phyloP scores from a whole-genome alignment of 345 rosid species.

The Cardamine resedifolia region DNA sequence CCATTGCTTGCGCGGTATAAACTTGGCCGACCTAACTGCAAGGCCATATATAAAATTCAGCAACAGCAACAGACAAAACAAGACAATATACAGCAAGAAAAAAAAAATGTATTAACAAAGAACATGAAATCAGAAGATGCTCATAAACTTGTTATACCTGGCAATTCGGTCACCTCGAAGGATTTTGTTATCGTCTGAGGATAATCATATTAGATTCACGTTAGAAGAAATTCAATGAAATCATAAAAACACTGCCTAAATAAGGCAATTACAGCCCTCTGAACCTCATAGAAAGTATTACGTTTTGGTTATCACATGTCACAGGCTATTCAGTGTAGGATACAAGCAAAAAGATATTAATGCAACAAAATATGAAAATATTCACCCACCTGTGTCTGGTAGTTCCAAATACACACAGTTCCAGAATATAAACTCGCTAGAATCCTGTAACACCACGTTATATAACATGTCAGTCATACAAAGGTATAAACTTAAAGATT shows the following conservation, averaged over 20 bases:
- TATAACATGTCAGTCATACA: not conserved
- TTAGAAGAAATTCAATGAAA: conserved; percentile 11
- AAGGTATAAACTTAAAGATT: not conserved
- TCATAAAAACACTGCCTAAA: not conserved
- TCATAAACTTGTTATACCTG: conserved; percentile 53
- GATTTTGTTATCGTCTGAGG: conserved; percentile 81
- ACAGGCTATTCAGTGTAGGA: not conserved
- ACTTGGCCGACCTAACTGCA: conserved; percentile 96
- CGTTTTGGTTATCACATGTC: not conserved
- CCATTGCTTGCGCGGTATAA: conserved; percentile 85
- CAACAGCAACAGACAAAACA: conserved; percentile 1
- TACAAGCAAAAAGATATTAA: not conserved
- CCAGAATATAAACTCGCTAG: conserved; percentile 67
- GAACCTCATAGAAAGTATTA: not conserved
- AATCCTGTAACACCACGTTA: conserved; percentile 40
- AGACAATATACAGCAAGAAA: not conserved
- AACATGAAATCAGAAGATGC: not conserved
- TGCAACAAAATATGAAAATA: not conserved
- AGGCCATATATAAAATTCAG: conserved; percentile 10
- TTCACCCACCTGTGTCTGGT: conserved; percentile 77
- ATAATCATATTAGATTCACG: conserved; percentile 22
- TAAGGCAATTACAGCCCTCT: not conserved
- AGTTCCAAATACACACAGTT: conserved; percentile 69
- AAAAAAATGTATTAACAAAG: not conserved
- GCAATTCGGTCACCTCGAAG: conserved; percentile 81